Conservation (phyloP, 2,329 filamentous ascomycete genomes). For the Pseudodiploospora longispora region DNA sequence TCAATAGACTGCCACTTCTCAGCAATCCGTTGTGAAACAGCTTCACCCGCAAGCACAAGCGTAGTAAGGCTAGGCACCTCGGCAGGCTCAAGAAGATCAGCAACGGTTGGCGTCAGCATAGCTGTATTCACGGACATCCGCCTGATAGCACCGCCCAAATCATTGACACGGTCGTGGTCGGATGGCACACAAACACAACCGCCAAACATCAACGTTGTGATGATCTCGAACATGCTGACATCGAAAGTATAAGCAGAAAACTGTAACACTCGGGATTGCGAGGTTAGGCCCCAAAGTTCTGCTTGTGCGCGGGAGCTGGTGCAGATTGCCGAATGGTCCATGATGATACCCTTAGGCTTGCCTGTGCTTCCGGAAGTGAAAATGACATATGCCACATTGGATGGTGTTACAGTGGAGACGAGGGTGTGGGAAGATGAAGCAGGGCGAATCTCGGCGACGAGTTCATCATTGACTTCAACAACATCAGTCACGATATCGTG, state of each 20-base stretch:
- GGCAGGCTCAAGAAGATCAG: not conserved
- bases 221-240: constrained; percentile 8
- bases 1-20: not conserved
- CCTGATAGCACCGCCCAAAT: constrained; percentile 6
- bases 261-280: constrained; percentile 6
- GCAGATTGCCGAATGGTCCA: constrained; percentile 1
- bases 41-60: not conserved
- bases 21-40: not conserved
- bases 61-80: not conserved
- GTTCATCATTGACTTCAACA: not conserved
- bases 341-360: constrained; percentile 3
- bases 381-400: constrained; percentile 1
- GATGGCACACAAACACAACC: constrained; percentile 12
- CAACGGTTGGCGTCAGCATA: constrained; percentile 9
- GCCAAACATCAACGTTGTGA: constrained; percentile 9
- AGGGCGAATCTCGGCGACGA: not conserved
- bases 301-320: not conserved
- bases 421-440: not conserved
- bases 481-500: not conserved
- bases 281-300: not conserved
- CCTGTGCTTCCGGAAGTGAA: constrained; percentile 8
- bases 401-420: not conserved
- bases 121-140: not conserved
- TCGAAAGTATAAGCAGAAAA: constrained; percentile 13
- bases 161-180: constrained; percentile 7